Evolutionary conservation across 192 early-diverging fungal genomes (phyloP), one percentile per base, ranked within the genome.

Genomic region (Martensiomyces pterosporus): DNA sequence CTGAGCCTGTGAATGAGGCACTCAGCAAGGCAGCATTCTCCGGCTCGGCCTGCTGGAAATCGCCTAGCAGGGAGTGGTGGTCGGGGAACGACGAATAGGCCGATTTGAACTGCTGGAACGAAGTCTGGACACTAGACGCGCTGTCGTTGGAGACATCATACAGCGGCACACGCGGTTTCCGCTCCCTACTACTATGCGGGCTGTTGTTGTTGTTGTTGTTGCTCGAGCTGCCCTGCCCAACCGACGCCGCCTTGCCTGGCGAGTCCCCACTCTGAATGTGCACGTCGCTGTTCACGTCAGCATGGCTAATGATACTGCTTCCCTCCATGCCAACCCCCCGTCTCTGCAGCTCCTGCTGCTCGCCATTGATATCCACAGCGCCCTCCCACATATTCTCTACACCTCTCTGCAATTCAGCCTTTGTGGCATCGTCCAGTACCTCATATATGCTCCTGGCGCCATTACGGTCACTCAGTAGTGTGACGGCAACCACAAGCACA

Each of bases 401-500:
- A 4, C 69, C 69, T 3, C 24, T 15, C 38, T 49, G 58, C 33
- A 73, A 24, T 26, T 21, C 35, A 1, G 23, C 36, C 37, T 65
- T 51, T 18, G 49, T 45, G 2, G 4, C 35, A 2, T 35, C 42
- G 14, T 73, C 69, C 24, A 73, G 32, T 0, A 9, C 19, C 18
- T 61, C 58, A 14, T 61, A 73, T 25, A 60, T 19, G 0, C 37
- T 21, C 14, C 50, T 54, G 2, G 69, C 62, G 22, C 48, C 42
- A 41, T 73, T 73, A 16, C 42, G 43, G 21, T 73, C 62, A 47
- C 69, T 65, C 24, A 73, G 45, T 46, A 73, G 18, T 8, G 69
- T 65, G 8, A 47, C 62, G 13, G 69, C 46, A 9, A 73, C 69
- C 9, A 65, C 69, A 14, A 73, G 45, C 9, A 61, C 46, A 2